Conservation (phyloP, 140 eudicot genomes). For the Senecio squalidus region DNA sequence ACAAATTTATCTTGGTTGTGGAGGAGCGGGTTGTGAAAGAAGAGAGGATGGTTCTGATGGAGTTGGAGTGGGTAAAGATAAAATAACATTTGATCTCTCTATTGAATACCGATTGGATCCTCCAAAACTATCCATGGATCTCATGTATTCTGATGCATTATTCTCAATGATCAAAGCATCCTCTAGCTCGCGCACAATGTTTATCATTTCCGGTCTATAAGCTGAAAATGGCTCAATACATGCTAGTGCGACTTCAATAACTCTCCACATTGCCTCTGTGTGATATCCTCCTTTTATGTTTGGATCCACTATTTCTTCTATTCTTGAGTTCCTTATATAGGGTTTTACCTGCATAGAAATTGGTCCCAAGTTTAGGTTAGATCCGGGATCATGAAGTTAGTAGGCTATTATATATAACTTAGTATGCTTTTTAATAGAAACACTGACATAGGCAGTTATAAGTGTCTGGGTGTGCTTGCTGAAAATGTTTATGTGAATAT, state of each 20-base stretch:
- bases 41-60: slow-evolving; percentile 51
- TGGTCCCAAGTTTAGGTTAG: not conserved
- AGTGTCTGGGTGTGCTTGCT: no score
- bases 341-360: slow-evolving; percentile 58
- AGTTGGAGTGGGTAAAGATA: slow-evolving; percentile 51
- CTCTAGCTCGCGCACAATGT: slow-evolving; percentile 85
- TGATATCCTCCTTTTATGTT: slow-evolving; percentile 81
- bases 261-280: slow-evolving; percentile 92
- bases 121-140: slow-evolving; percentile 77
- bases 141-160: slow-evolving; percentile 89
- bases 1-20: slow-evolving; percentile 60
- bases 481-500: no score
- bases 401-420: not conserved
- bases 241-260: slow-evolving; percentile 83
- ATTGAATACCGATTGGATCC: slow-evolving; percentile 76
- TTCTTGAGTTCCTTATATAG: slow-evolving; percentile 59
- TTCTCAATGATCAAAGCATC: slow-evolving; percentile 86
- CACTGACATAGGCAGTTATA: not conserved
- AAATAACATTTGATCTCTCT: slow-evolving; percentile 58
- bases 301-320: slow-evolving; percentile 82
- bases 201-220: slow-evolving; percentile 70
- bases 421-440: not conserved
- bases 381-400: not conserved
- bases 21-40: slow-evolving; percentile 61
- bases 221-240: slow-evolving; percentile 77